phyloP scores from a whole-genome alignment of 2,329 filamentous ascomycete species.

The Pyricularia grisea region DNA sequence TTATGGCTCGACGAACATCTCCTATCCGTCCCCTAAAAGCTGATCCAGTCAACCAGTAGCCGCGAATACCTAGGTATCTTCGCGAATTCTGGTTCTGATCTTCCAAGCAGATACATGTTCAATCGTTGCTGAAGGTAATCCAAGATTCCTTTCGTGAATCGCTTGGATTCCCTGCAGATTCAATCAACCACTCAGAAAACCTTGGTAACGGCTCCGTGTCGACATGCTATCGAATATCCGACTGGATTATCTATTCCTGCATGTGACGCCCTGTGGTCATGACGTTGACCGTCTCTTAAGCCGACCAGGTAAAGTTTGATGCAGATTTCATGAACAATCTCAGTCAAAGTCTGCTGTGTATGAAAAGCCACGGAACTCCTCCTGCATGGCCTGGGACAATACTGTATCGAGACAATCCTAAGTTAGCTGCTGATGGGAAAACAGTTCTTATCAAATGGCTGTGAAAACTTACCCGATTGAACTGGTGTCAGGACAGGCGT shows the following conservation, averaged over 20 bases:
- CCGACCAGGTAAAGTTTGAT: not conserved
- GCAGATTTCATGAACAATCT: constrained; percentile 7
- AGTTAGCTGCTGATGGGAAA: constrained; percentile 24
- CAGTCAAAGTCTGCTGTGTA: constrained; percentile 88
- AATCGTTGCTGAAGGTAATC: not conserved
- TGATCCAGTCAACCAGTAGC: not conserved
- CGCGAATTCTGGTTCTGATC: not conserved
- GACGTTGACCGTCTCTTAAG: not conserved
- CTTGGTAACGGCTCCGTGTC: not conserved
- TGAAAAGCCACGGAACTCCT: constrained; percentile 98
- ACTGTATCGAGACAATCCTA: constrained; percentile 43
- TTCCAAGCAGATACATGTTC: not conserved
- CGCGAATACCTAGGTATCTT: not conserved
- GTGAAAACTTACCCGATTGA: constrained; percentile 71
- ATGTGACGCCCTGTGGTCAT: not conserved
- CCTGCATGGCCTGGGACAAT: constrained; percentile 96
- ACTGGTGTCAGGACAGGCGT: constrained; percentile 95
- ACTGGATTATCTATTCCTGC: not conserved
- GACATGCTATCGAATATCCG: not conserved
- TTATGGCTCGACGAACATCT: not conserved
- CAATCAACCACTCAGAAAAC: not conserved
- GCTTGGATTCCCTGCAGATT: not conserved
- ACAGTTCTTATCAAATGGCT: not conserved
- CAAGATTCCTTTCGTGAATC: not conserved
- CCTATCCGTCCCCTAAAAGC: not conserved